Percentiles rank a stretch among this genome's conserved stretches.
Evolutionary conservation across 1,284 basidiomycete genomes (phyloP).

Genomic region (Austropuccinia psidii): DNA sequence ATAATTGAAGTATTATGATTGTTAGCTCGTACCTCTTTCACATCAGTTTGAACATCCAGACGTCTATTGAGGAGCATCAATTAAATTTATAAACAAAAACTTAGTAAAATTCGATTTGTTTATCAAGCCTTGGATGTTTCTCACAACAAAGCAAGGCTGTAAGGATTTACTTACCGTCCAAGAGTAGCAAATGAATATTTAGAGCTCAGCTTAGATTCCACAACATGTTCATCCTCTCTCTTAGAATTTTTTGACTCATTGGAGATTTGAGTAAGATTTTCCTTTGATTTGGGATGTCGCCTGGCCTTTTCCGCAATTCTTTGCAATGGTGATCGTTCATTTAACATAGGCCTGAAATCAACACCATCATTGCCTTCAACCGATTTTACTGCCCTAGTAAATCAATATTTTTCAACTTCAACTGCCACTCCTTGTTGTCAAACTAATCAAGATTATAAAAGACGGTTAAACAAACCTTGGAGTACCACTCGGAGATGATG

Average conservation of each 20-base stretch:
- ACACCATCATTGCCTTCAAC: not conserved
- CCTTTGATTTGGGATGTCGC: not conserved
- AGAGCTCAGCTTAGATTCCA: not conserved
- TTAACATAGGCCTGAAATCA: not conserved
- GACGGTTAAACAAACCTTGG: not conserved
- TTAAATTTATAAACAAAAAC: too few relatives aligned
- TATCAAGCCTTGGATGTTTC: too few relatives aligned
- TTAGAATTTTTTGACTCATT: not conserved
- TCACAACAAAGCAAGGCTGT: too few relatives aligned
- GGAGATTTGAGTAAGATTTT: not conserved
- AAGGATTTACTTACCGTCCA: too few relatives aligned
- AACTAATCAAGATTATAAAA: not conserved
- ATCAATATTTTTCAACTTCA: too few relatives aligned
- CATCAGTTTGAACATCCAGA: too few relatives aligned
- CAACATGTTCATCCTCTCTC: not conserved
- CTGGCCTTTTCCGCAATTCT: not conserved
- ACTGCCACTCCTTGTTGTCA: too few relatives aligned
- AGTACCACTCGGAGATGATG: not conserved
- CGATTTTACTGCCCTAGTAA: not conserved
- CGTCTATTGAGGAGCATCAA: too few relatives aligned
- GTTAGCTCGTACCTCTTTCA: too few relatives aligned
- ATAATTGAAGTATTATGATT: too few relatives aligned
- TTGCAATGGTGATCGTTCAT: slow-evolving; percentile 1
- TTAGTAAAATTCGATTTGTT: too few relatives aligned
- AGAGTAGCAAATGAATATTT: not conserved